A percentile compares a stretch with the other conserved stretches of the same genome.
These are phyloP conservation scores for Aechmea fasciata DNA, from an alignment of 176 grass and related monocot species.

Conservation along the genomic window DNA sequence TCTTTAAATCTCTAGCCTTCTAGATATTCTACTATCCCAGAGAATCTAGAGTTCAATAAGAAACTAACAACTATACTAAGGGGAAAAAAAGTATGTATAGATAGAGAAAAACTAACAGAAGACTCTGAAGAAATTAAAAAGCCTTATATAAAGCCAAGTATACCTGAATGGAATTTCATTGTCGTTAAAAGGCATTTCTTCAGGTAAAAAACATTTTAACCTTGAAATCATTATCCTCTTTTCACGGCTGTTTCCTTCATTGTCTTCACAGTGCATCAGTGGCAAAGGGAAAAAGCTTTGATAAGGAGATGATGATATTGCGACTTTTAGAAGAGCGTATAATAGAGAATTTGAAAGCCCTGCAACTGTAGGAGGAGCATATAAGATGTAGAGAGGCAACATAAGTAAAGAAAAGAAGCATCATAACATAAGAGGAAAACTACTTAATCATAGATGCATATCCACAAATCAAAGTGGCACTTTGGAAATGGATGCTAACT, in stretches of 20 bases:
- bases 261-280: constrained; percentile 22
- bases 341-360: constrained; percentile 39
- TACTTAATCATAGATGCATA: too few relatives aligned
- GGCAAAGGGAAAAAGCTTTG: constrained; percentile 29
- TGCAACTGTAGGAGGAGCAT: constrained; percentile 16
- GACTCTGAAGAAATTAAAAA: too few relatives aligned
- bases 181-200: constrained; percentile 20
- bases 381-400: constrained; percentile 14
- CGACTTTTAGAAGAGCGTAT: constrained; percentile 36
- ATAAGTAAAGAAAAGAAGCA: neutral
- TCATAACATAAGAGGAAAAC: neutral
- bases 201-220: constrained; percentile 29
- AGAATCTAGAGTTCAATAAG: too few relatives aligned
- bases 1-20: too few relatives aligned
- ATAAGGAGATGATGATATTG: constrained; percentile 31
- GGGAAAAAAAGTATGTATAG: too few relatives aligned
- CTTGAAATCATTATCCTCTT: constrained; percentile 25
- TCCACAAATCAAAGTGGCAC: too few relatives aligned
- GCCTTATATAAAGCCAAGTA: neutral
- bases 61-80: too few relatives aligned
- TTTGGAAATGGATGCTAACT: too few relatives aligned
- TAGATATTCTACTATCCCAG: too few relatives aligned
- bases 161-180: constrained; percentile 49
- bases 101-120: too few relatives aligned
- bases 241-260: constrained; percentile 18